Evolutionary conservation across 495 filamentous ascomycete genomes (phyloP), one percentile per base, ranked within the genome.

Genomic region (Neurospora sp.): DNA sequence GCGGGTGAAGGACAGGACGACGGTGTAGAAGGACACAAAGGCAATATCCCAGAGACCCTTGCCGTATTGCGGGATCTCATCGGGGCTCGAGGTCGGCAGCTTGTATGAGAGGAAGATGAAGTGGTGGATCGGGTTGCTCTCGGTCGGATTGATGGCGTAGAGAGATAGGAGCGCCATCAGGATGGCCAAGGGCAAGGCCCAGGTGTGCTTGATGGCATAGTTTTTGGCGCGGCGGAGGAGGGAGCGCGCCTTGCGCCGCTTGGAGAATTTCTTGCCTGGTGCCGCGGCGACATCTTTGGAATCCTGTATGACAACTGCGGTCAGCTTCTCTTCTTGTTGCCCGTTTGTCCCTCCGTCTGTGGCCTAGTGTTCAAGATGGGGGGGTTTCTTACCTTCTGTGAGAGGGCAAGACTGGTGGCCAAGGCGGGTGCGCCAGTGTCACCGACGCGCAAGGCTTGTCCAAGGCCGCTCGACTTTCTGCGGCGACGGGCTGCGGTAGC

Each of bases 91-190:
- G 20, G 73, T 76, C 66, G 91, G 88, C 40, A 95, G 85, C 41
- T 89, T 88, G 82, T 99, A 99, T 66, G 96, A 97, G 46, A 99
- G 90, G 88, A 97, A 98, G 81, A 99, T 89, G 77, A 93, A 95
- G 82, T 85, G 87, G 83, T 94, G 87, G 78, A 98, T 79, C 27
- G 93, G 94, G 82, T 98, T 99, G 71, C 89, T 88, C 48, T 90
- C 82, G 73, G 86, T 90, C 12, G 96, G 96, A 80, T 96, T 92
- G 77, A 95, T 77, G 72, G 89, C 89, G 81, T 93, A 98, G 69
- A 90, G 83, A 39, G 83, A 78, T 72, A 94, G 79, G 74, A 94
- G 84, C 79, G 91, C 79, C 70, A 85, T 38, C 74, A 94, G 80
- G 41, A 96, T 82, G 72, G 93, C 79, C 20, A 97, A 86, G 31